These are phyloP conservation scores for Penicillium psychrosexuale DNA, from an alignment of 2,329 filamentous ascomycete species.

Conservation along the genomic window DNA sequence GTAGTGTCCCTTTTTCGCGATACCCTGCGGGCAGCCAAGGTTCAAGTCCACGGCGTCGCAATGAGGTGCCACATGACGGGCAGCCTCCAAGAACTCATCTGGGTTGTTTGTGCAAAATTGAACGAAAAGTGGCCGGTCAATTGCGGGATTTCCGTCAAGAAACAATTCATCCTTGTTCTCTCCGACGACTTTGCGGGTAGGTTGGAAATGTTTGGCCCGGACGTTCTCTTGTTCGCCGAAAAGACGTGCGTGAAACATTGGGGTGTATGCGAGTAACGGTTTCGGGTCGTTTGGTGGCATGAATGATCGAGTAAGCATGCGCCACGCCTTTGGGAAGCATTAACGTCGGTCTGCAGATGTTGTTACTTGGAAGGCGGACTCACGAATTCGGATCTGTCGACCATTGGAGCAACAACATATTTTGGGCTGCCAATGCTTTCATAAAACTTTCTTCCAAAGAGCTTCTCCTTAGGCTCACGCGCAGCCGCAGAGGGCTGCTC, in stretches of 20 bases:
- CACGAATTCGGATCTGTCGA: constrained; percentile 97
- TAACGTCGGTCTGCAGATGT: not conserved
- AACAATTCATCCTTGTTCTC: constrained; percentile 43
- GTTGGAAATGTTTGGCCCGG: constrained; percentile 76
- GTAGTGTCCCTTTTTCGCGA: constrained; percentile 85
- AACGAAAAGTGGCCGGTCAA: constrained; percentile 88
- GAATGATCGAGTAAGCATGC: constrained; percentile 91
- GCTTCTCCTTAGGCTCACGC: constrained; percentile 50
- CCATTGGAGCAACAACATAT: constrained; percentile 91
- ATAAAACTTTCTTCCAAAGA: constrained; percentile 87
- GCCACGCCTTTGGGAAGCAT: constrained; percentile 70
- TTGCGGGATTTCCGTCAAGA: constrained; percentile 80
- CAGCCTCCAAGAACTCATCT: constrained; percentile 58
- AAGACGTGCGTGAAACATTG: constrained; percentile 92
- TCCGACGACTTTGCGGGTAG: constrained; percentile 46
- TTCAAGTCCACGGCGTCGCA: constrained; percentile 97
- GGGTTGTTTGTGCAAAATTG: constrained; percentile 74
- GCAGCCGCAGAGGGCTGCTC: constrained; percentile 20
- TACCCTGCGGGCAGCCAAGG: constrained; percentile 92
- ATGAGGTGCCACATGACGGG: constrained; percentile 73
- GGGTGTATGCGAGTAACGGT: constrained; percentile 79
- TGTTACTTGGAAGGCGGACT: constrained; percentile 33
- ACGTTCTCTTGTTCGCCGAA: constrained; percentile 76
- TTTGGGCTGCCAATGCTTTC: constrained; percentile 91
- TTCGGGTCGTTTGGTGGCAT: constrained; percentile 64